A percentile compares a stretch with the other conserved stretches of the same genome.
Evolutionary conservation across 805 yeast genomes (phyloP).

Genomic region (Ogataea corticis): DNA sequence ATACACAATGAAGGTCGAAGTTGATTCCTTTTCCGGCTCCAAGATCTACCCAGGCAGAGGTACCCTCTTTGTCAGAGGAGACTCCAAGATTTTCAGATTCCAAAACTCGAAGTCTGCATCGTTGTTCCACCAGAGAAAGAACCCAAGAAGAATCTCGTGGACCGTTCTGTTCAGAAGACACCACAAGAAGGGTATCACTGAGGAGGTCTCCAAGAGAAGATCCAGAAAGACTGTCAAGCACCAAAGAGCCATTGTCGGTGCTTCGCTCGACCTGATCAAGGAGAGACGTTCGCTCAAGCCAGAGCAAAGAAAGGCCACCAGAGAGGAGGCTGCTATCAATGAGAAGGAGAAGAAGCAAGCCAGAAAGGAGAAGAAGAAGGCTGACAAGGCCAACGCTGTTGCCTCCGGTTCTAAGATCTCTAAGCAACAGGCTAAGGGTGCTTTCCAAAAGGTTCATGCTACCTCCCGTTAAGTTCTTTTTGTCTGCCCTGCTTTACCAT

Average conservation of each 20-base stretch:
- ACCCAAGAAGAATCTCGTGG: slow-evolving; percentile 99
- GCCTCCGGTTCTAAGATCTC: slow-evolving; percentile 79
- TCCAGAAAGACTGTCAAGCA: slow-evolving; percentile 95
- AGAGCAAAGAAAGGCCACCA: slow-evolving; percentile 96
- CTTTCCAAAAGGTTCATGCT: slow-evolving; percentile 95
- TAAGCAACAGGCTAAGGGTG: slow-evolving; percentile 97
- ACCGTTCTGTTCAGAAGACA: slow-evolving; percentile 99
- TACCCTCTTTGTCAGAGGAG: slow-evolving; percentile 98
- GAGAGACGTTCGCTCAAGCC: slow-evolving; percentile 97
- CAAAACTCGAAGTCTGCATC: slow-evolving; percentile 96
- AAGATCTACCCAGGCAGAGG: slow-evolving; percentile 99
- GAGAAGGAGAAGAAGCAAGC: slow-evolving; percentile 89
- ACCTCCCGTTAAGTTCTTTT: slow-evolving; percentile 78
- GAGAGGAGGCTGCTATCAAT: slow-evolving; percentile 83
- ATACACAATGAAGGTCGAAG: slow-evolving; percentile 92
- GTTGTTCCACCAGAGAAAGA: slow-evolving; percentile 99
- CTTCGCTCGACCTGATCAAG: slow-evolving; percentile 96
- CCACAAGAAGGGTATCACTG: slow-evolving; percentile 99
- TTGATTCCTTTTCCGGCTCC: slow-evolving; percentile 98
- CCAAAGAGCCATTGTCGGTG: slow-evolving; percentile 99
- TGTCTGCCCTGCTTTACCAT: background rate
- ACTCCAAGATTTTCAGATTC: slow-evolving; percentile 99
- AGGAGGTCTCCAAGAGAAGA: slow-evolving; percentile 97
- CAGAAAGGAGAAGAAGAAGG: slow-evolving; percentile 92
- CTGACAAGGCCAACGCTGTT: slow-evolving; percentile 81